These are phyloP conservation scores for Alternaria postmessia DNA, from an alignment of 2,329 filamentous ascomycete species.

Conservation along the genomic window DNA sequence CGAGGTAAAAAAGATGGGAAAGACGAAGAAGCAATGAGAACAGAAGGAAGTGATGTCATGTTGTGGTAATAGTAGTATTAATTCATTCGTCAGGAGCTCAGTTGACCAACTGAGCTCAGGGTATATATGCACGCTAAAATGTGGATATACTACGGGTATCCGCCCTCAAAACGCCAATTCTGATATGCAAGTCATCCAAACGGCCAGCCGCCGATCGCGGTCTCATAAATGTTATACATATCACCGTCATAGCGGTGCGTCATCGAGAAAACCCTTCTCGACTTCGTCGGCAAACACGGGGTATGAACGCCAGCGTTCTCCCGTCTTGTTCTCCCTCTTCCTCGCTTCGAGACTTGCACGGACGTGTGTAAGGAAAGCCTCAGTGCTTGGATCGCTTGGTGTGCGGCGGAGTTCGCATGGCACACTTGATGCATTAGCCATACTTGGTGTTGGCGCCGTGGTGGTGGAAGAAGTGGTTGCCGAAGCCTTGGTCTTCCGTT, in stretches of 20 bases:
- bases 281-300: constrained; percentile 21
- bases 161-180: constrained; percentile 1
- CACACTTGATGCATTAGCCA: not conserved
- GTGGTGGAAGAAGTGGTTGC: not conserved
- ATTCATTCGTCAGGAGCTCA: not conserved
- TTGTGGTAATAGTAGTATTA: not conserved
- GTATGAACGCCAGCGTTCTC: constrained; percentile 5
- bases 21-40: not conserved
- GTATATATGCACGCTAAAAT: not conserved
- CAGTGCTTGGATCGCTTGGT: constrained; percentile 9
- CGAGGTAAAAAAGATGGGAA: not conserved
- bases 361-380: constrained; percentile 23
- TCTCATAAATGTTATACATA: not conserved
- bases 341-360: constrained; percentile 23
- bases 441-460: not conserved
- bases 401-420: constrained; percentile 10
- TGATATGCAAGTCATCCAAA: not conserved
- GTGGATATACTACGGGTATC: constrained; percentile 5
- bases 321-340: constrained; percentile 10
- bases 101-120: constrained; percentile 2
- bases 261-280: constrained; percentile 21
- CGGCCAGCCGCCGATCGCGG: not conserved
- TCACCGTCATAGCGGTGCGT: constrained; percentile 16
- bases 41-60: not conserved
- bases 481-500: not conserved